phyloP scores from a whole-genome alignment of 2,329 filamentous ascomycete species.

The Penicillium sp. region DNA sequence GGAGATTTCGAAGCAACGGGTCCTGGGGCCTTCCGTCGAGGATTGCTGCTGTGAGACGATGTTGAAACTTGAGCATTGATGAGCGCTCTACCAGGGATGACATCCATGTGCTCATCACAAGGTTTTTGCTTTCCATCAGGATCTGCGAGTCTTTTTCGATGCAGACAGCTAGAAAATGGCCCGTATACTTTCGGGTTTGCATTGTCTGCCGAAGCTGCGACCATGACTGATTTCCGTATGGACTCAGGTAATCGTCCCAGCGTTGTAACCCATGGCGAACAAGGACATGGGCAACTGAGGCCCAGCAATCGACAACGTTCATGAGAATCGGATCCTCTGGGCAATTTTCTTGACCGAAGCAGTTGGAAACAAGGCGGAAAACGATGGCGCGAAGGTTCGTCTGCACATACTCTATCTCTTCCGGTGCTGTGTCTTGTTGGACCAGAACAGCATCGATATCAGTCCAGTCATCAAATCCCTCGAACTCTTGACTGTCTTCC shows the following conservation, averaged over 20 bases:
- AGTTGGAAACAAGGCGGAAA: constrained; percentile 58
- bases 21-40: constrained; percentile 50
- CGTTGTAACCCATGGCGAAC: constrained; percentile 48
- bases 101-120: constrained; percentile 57
- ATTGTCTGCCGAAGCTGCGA: constrained; percentile 45
- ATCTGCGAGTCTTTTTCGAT: constrained; percentile 44
- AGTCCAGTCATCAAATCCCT: constrained; percentile 61
- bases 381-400: constrained; percentile 51
- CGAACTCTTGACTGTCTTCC: constrained; percentile 66
- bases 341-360: constrained; percentile 59
- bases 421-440: constrained; percentile 25
- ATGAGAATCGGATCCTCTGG: constrained; percentile 56
- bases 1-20: constrained; percentile 57
- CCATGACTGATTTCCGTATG: constrained; percentile 55
- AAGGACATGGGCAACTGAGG: constrained; percentile 47
- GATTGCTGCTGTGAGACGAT: constrained; percentile 56
- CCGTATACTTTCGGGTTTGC: constrained; percentile 49
- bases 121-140: constrained; percentile 47
- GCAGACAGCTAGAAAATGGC: constrained; percentile 48
- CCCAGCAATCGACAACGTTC: constrained; percentile 57
- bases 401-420: constrained; percentile 37
- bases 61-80: constrained; percentile 62
- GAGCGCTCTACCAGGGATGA: constrained; percentile 59
- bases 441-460: constrained; percentile 51
- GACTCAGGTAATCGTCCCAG: constrained; percentile 59